Conservation (phyloP, 345 rosid genomes). For the Punica granatum region DNA sequence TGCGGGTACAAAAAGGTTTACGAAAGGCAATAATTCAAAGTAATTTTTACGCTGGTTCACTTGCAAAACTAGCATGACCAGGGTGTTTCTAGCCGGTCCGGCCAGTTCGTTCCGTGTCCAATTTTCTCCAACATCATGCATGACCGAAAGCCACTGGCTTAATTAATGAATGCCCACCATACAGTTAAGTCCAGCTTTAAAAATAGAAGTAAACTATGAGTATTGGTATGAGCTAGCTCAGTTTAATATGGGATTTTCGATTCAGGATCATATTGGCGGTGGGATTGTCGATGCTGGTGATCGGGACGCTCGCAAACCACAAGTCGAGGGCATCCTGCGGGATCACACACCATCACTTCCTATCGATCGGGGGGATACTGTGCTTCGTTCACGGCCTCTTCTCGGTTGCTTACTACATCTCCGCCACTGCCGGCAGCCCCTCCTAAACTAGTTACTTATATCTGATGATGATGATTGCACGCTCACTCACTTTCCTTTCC, state of each 20-base stretch:
- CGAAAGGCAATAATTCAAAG: too few species aligned
- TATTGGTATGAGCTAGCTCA: background rate
- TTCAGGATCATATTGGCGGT: constrained; percentile 72
- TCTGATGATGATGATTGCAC: background rate
- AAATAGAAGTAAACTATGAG: background rate
- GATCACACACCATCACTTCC: constrained; percentile 74
- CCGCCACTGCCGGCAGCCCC: constrained; percentile 44
- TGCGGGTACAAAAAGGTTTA: too few species aligned
- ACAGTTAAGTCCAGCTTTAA: background rate
- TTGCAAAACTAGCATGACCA: too few species aligned
- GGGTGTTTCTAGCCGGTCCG: too few species aligned
- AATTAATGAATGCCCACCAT: too few species aligned
- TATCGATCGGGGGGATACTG: constrained; percentile 80
- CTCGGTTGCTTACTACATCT: constrained; percentile 68
- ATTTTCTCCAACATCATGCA: too few species aligned
- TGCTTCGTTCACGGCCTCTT: constrained; percentile 88
- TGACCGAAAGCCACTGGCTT: too few species aligned
- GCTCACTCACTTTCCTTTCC: background rate
- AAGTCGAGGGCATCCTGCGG: constrained; percentile 83
- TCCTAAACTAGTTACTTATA: background rate
- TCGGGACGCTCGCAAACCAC: constrained; percentile 68
- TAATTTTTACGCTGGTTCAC: too few species aligned
- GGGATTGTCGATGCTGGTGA: constrained; percentile 65
- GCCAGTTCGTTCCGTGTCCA: too few species aligned
- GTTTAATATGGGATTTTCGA: background rate